Percentiles rank a stretch among this genome's conserved stretches.
phyloP scores from a whole-genome alignment of 768 basidiomycete species.

The Termitomyces sp. region DNA sequence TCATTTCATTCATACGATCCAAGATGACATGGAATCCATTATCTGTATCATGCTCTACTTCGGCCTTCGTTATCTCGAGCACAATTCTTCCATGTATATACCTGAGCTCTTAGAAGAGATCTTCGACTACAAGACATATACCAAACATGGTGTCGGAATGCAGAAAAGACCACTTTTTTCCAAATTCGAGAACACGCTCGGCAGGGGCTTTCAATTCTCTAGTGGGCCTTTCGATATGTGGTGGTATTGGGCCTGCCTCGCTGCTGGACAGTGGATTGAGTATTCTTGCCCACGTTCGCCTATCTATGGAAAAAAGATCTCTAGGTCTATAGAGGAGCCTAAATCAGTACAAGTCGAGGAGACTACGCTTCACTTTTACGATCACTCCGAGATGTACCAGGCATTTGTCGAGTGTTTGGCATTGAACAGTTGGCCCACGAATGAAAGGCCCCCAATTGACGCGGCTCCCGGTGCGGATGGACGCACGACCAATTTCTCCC shows the following conservation, averaged over 20 bases:
- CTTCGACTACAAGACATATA: background rate
- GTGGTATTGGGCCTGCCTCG: background rate
- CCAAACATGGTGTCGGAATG: background rate
- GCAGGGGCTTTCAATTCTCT: background rate
- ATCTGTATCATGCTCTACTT: constrained; percentile 17
- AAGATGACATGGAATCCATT: too few species aligned
- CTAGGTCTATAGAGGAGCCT: background rate
- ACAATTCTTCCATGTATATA: background rate
- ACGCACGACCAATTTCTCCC: background rate
- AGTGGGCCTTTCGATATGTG: background rate
- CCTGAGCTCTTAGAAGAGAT: background rate
- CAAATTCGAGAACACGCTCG: background rate
- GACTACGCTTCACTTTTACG: background rate
- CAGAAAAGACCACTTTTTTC: background rate
- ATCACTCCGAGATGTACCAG: background rate
- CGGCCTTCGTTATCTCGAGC: constrained; percentile 11
- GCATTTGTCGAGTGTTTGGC: background rate
- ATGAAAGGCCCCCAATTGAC: background rate
- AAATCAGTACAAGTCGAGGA: background rate
- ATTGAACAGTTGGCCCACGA: background rate
- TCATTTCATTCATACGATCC: too few species aligned
- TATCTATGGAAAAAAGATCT: background rate
- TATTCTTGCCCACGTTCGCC: background rate
- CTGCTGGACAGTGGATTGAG: background rate
- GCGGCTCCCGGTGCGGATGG: background rate